phyloP scores from a whole-genome alignment of 2,329 filamentous ascomycete species.

The Mycosphaerelloides madeirae region DNA sequence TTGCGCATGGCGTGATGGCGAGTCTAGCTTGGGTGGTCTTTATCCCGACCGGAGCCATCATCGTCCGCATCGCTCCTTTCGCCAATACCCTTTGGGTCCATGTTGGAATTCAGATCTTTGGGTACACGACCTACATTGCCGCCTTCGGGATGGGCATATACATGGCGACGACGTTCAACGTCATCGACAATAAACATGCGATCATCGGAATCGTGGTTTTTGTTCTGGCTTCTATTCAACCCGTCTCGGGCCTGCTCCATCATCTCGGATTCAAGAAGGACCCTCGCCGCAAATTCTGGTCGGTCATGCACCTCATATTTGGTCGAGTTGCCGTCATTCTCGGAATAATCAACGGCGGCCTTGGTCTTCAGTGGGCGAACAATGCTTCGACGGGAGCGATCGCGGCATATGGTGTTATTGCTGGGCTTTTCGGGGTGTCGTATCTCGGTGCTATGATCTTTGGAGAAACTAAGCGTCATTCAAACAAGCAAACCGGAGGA shows the following conservation, averaged over 20 bases:
- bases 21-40: constrained; percentile 43
- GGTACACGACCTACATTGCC: constrained; percentile 44
- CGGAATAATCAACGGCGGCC: constrained; percentile 53
- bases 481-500: neutral
- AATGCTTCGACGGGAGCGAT: constrained; percentile 19
- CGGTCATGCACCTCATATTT: constrained; percentile 34
- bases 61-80: constrained; percentile 43
- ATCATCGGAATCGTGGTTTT: constrained; percentile 53
- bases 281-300: constrained; percentile 41
- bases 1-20: constrained; percentile 43
- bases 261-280: constrained; percentile 43
- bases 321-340: constrained; percentile 42
- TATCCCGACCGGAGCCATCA: constrained; percentile 43
- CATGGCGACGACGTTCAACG: constrained; percentile 8
- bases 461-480: constrained; percentile 20
- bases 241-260: constrained; percentile 50
- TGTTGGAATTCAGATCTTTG: constrained; percentile 46
- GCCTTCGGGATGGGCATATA: constrained; percentile 49
- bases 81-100: constrained; percentile 42
- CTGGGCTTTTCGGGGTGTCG: constrained; percentile 43
- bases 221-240: constrained; percentile 51
- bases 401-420: constrained; percentile 48
- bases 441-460: constrained; percentile 35
- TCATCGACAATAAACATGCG: constrained; percentile 46
- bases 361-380: constrained; percentile 48